Conservation (phyloP, 2,329 filamentous ascomycete genomes). For the Trichocomaceae sp. region DNA sequence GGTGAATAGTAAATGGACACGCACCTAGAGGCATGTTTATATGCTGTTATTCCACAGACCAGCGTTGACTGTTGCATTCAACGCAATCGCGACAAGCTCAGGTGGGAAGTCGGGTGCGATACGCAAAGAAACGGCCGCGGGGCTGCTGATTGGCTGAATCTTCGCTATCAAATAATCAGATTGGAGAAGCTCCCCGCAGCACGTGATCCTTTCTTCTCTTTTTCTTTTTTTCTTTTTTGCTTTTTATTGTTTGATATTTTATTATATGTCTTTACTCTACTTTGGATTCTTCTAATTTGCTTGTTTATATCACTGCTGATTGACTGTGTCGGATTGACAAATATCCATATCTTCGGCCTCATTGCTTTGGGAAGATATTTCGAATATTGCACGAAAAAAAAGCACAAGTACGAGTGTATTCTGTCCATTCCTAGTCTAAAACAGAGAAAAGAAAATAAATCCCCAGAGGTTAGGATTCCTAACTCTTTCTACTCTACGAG, state of each 20-base stretch:
- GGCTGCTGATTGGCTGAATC: background rate
- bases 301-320: no score
- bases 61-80: background rate
- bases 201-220: background rate
- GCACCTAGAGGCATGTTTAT: conserved; percentile 29
- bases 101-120: background rate
- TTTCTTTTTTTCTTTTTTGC: background rate
- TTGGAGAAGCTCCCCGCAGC: conserved; percentile 6
- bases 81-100: conserved; percentile 3
- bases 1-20: no score
- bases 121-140: background rate
- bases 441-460: no score
- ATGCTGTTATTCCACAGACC: background rate
- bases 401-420: no score
- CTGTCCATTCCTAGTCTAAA: no score
- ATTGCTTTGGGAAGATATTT: no score
- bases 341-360: no score
- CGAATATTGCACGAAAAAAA: no score
- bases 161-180: conserved; percentile 1
- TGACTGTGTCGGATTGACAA: no score
- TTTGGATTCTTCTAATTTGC: background rate
- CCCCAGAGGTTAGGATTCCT: no score
- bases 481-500: background rate
- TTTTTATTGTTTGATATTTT: background rate
- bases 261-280: no score